Conservation (phyloP, 139 green algal genomes). For the Chlamydomonas incerta region DNA sequence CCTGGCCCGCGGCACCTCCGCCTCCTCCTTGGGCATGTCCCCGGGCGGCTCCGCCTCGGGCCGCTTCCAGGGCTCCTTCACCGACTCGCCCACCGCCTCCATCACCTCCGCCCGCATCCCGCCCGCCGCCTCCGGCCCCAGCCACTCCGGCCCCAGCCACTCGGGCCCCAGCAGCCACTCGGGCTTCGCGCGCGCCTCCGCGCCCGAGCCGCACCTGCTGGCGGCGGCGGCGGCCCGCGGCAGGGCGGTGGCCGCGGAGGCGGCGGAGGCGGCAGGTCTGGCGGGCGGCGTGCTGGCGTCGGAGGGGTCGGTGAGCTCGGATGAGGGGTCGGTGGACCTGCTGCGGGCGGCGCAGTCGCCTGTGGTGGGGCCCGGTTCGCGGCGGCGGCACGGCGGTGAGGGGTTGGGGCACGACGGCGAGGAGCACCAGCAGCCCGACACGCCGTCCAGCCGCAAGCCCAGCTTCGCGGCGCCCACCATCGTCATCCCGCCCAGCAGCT, state of each 20-base stretch:
- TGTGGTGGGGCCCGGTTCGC: too few relatives aligned
- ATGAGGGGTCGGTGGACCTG: not conserved
- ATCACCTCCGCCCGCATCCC: too few relatives aligned
- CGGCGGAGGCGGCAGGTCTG: not conserved
- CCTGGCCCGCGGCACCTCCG: not conserved
- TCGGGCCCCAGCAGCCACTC: too few relatives aligned
- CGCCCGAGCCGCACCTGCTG: too few relatives aligned
- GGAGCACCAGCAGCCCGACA: not conserved
- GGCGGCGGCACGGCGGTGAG: too few relatives aligned
- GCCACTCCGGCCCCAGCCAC: too few relatives aligned
- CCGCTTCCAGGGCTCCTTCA: not conserved
- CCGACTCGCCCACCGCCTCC: too few relatives aligned
- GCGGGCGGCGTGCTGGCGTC: not conserved
- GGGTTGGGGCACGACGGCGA: too few relatives aligned
- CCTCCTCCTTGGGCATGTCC: not conserved
- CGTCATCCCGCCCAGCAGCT: too few relatives aligned
- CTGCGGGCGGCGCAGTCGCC: not conserved
- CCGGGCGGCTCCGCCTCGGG: not conserved
- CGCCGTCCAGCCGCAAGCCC: conserved; percentile 17
- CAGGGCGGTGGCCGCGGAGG: not conserved
- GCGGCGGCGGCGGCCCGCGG: too few relatives aligned
- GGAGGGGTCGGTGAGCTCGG: not conserved
- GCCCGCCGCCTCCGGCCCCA: too few relatives aligned
- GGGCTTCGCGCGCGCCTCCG: too few relatives aligned
- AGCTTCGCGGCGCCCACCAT: not conserved